Evolutionary conservation across 2,329 filamentous ascomycete genomes (phyloP).

Genomic region (Fusarium anthophilum): DNA sequence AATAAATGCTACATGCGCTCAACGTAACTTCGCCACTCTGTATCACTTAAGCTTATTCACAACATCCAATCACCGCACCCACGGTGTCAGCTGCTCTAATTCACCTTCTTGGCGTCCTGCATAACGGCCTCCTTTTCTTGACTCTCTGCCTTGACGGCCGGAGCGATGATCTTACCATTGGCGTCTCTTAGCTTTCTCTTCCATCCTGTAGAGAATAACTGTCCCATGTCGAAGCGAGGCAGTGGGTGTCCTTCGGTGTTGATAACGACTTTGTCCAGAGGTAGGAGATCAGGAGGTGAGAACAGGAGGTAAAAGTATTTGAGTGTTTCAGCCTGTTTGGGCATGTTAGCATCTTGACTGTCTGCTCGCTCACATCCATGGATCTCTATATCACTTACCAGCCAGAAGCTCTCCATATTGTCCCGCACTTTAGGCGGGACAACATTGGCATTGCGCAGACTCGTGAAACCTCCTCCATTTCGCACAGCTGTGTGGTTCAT

Average conservation of each 20-base stretch:
- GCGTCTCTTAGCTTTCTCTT: constrained; percentile 70
- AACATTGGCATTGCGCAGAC: constrained; percentile 76
- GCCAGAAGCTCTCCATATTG: constrained; percentile 99
- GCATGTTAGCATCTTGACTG: constrained; percentile 18
- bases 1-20: constrained; percentile 13
- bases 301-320: constrained; percentile 99
- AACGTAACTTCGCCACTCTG: constrained; percentile 7
- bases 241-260: constrained; percentile 97
- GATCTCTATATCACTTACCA: constrained; percentile 65
- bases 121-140: constrained; percentile 22
- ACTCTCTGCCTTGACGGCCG: constrained; percentile 11
- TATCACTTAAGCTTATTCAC: constrained; percentile 10
- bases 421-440: constrained; percentile 77
- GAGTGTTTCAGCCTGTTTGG: constrained; percentile 84
- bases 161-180: constrained; percentile 51
- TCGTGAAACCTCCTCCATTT: constrained; percentile 83
- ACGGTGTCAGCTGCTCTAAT: constrained; percentile 9
- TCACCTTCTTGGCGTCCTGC: constrained; percentile 12
- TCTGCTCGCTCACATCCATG: not conserved
- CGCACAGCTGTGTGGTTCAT: constrained; percentile 83
- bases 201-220: constrained; percentile 84
- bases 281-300: constrained; percentile 81
- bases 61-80: not conserved
- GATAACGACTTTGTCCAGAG: constrained; percentile 86
- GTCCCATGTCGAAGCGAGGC: constrained; percentile 84